Percentiles rank a stretch among this genome's conserved stretches.
Conservation (phyloP, 1,284 basidiomycete species). For the Apiotrichum brassicae region DNA sequence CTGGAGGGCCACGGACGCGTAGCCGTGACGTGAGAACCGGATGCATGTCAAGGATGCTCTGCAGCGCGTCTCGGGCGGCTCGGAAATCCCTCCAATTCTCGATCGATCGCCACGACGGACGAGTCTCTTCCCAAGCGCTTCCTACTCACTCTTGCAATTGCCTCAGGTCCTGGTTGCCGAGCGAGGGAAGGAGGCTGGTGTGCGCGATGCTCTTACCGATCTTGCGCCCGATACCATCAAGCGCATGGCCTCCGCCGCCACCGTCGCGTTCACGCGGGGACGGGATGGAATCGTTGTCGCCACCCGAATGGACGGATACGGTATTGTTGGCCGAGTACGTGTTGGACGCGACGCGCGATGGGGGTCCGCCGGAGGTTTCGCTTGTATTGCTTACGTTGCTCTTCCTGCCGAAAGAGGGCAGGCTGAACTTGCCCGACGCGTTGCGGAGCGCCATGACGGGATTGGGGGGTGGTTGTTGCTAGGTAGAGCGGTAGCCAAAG, state of each 20-base stretch:
- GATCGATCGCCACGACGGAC: no score
- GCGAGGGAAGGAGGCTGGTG: conserved; percentile 54
- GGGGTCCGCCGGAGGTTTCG: background rate
- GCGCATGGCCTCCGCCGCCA: conserved; percentile 10
- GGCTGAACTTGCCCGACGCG: conserved; percentile 38
- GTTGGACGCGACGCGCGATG: background rate
- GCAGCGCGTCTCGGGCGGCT: no score
- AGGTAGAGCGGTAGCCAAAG: no score
- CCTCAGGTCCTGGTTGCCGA: conserved; percentile 76
- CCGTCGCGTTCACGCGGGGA: conserved; percentile 7
- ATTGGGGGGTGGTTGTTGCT: no score
- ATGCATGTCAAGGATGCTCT: no score
- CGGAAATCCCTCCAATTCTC: no score
- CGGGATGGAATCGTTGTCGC: conserved; percentile 1
- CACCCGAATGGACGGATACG: background rate
- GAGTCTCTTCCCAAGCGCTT: no score
- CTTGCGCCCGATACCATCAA: conserved; percentile 33
- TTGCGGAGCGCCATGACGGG: conserved; percentile 31
- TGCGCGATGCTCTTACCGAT: conserved; percentile 41
- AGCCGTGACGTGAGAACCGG: no score
- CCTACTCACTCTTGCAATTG: conserved; percentile 58
- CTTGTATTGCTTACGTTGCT: background rate
- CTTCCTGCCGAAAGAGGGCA: conserved; percentile 31
- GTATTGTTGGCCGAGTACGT: background rate
- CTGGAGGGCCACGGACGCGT: no score